Base-by-base conservation (phyloP, 441 rosid genomes). In the Aleurites moluccanus region DNA sequence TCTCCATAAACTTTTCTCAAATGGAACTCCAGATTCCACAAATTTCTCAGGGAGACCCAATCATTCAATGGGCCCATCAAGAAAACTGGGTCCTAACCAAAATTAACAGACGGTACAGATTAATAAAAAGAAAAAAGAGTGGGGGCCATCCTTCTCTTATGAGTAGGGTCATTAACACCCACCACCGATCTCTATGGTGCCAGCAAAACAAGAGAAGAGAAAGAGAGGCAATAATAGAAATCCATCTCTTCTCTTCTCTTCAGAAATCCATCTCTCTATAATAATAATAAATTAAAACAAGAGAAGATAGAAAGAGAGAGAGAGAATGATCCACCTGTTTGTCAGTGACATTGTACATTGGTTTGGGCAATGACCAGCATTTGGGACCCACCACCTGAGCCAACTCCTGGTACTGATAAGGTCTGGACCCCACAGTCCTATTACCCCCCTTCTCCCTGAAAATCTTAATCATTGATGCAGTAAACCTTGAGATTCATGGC, bases 241-340 rank as follows among this genome's bases (percentile, higher is more conserved):
- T n/a, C n/a, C n/a, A n/a, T n/a, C n/a, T n/a, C n/a, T n/a, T n/a
- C n/a, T n/a, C n/a, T n/a, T n/a, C 72, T 55, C 72, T 44, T 44
- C 59, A 21, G 21, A 45, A 35, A 35, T 53, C 60, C 60, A 21
- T 0, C 2, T 0, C 27, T 44, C 16, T 5, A 1, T 18, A 8
- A 0, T n/a, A 50, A 16, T 2, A 69, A 42, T n/a, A 52, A 20
- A 23, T n/a, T n/a, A n/a, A n/a, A n/a, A n/a, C n/a, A n/a, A n/a
- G n/a, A n/a, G n/a, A n/a, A n/a, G n/a, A n/a, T n/a, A n/a, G n/a
- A n/a, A n/a, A n/a, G n/a, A n/a, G n/a, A n/a, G 64, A 64, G 67
- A 65, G 52, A 28, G 85, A 74, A 82, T 84, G 90, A 88, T 90
- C 87, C 90, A 90, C 94, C 92, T 86, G 92, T 83, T 83, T 86